Base-by-base conservation (phyloP, 495 filamentous ascomycete species). In the Hypoxylon subgilvum region DNA sequence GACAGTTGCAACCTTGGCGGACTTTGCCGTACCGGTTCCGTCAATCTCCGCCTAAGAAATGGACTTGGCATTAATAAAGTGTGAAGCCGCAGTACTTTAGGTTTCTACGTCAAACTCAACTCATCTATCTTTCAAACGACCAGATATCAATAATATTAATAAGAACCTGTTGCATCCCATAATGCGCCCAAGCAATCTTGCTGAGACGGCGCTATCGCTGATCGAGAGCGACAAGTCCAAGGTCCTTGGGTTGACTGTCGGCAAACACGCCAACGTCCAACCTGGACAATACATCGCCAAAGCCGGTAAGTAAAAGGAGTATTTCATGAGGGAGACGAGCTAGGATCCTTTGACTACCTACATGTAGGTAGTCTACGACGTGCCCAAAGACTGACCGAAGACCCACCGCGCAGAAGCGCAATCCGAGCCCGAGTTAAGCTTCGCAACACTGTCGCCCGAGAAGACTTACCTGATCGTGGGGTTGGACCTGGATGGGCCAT, bases 401-500 rank as follows among this genome's bases (percentile, higher is more conserved):
- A 14, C 34, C 12, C 38, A 18, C 19, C 8, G 36, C 13, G 2
- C 12, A 63, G 59, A 63, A 5, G 52, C 59, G 8, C 40, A 47
- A 52, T 34, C 52, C 27, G 40, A 10, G 14, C 59, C 59, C 3
- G 46, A 41, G 19, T 16, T 63, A 3, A 52, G 27, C 41, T 63
- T 63, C 30, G 22, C 59, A n/a, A 47, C 52, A 2, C 19, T 47
- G 6, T 57, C 59, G 2, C 47, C 59, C 17, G 52, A 57, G 18
- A 52, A 63, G 8, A 56, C 52, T 5, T 85, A 83, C 57, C n/a
- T 85, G 13, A 59, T 76, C 32, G 66, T 82, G 14, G 60, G 61
- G 22, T 54, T 85, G 17, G 82, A 84, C 44, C 69, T 82, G 35
- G 82, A 82, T 58, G 78, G 78, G 0, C 83, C 83, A 0, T 80